phyloP scores from a whole-genome alignment of 495 filamentous ascomycete species.

The Hyaloscypha finlandica region DNA sequence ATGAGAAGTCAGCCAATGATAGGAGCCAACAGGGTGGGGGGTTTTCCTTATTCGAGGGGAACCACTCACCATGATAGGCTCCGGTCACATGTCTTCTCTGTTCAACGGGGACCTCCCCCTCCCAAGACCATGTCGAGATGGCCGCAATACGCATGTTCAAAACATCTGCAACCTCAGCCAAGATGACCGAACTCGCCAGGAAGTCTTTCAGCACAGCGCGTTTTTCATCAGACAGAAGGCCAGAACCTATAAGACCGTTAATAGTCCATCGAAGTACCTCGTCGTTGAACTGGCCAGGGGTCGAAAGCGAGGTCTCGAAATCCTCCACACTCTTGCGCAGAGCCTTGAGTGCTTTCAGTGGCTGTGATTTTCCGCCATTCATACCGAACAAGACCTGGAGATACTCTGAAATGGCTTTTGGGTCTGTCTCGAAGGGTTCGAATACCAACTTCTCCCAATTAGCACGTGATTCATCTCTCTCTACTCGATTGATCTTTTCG shows the following conservation, averaged over 20 bases:
- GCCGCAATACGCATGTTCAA: slow-evolving; percentile 66
- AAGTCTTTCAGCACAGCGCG: slow-evolving; percentile 60
- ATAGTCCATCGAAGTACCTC: slow-evolving; percentile 51
- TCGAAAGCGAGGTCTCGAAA: slow-evolving; percentile 47
- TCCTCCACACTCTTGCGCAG: slow-evolving; percentile 45
- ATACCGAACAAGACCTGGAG: slow-evolving; percentile 53
- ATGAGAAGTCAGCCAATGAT: slow-evolving; percentile 43
- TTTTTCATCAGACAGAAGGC: slow-evolving; percentile 63
- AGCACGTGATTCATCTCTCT: slow-evolving; percentile 48
- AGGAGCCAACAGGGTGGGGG: neutral
- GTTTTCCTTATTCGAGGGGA: neutral
- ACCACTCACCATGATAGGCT: slow-evolving; percentile 21
- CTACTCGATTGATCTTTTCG: slow-evolving; percentile 45
- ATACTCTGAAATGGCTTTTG: slow-evolving; percentile 47
- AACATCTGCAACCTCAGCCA: slow-evolving; percentile 64
- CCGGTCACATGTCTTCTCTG: slow-evolving; percentile 54
- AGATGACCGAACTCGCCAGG: slow-evolving; percentile 53
- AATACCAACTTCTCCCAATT: slow-evolving; percentile 64
- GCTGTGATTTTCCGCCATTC: slow-evolving; percentile 33
- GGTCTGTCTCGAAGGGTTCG: slow-evolving; percentile 47
- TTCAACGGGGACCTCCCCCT: slow-evolving; percentile 53
- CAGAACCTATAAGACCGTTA: slow-evolving; percentile 53
- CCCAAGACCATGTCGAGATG: slow-evolving; percentile 64
- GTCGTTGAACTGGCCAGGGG: slow-evolving; percentile 43
- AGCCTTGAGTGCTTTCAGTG: slow-evolving; percentile 43